Conservation (phyloP, 805 yeast genomes). For the Danielozyma ontarioensis region DNA sequence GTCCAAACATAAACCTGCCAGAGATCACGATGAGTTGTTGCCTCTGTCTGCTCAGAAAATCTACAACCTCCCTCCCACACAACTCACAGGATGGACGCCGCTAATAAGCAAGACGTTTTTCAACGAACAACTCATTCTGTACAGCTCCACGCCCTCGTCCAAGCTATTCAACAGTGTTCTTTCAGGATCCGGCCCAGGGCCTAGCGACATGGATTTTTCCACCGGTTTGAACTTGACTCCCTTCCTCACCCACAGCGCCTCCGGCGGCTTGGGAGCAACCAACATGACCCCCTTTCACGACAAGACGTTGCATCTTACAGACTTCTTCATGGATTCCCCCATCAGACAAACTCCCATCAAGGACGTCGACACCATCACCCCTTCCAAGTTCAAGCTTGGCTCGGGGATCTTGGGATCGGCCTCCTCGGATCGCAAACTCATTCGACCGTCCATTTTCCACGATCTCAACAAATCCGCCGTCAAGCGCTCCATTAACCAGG, state of each 20-base stretch:
- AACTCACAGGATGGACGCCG: slow-evolving; percentile 41
- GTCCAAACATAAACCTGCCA: too few relatives aligned
- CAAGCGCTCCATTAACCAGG: slow-evolving; percentile 30
- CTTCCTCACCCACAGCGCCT: slow-evolving; percentile 31
- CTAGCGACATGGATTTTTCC: slow-evolving; percentile 22
- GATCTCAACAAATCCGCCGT: slow-evolving; percentile 18
- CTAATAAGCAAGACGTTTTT: slow-evolving; percentile 32
- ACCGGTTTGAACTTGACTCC: slow-evolving; percentile 38
- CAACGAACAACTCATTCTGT: slow-evolving; percentile 28
- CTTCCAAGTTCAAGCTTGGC: slow-evolving; percentile 29
- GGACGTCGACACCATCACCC: slow-evolving; percentile 35
- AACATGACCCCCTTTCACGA: slow-evolving; percentile 41
- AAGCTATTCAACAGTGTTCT: slow-evolving; percentile 13
- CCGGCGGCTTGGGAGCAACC: slow-evolving; percentile 6
- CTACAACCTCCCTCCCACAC: too few relatives aligned
- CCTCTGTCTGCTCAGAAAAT: too few relatives aligned
- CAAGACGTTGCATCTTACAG: slow-evolving; percentile 35
- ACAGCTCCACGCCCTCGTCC: slow-evolving; percentile 34
- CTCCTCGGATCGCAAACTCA: slow-evolving; percentile 8
- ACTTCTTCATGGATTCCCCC: slow-evolving; percentile 43
- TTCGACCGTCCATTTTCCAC: slow-evolving; percentile 14
- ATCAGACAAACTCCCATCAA: slow-evolving; percentile 31
- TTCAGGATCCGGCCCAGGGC: slow-evolving; percentile 7
- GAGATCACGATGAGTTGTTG: too few relatives aligned
- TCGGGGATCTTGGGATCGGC: slow-evolving; percentile 4